Percentiles rank a stretch among this genome's conserved stretches.
phyloP scores from a whole-genome alignment of 352 stramenopile species.

The Lagenidium giganteum region DNA sequence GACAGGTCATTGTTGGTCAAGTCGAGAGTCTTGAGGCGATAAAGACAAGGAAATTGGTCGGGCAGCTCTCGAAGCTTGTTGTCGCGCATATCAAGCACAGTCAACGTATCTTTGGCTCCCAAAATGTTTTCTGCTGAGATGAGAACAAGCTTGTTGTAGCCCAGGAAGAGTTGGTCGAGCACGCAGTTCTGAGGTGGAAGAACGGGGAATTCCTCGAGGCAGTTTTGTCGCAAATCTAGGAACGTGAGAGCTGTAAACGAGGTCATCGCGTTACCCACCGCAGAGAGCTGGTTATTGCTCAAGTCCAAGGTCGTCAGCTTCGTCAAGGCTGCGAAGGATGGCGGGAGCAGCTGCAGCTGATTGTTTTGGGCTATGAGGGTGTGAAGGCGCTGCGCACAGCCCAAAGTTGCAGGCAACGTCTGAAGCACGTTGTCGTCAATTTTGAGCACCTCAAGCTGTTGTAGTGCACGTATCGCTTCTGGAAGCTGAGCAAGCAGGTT shows the following conservation, averaged over 20 bases:
- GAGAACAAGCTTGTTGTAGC: slow-evolving; percentile 50
- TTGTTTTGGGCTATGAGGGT: slow-evolving; percentile 62
- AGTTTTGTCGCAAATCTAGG: slow-evolving; percentile 75
- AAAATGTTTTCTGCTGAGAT: slow-evolving; percentile 44
- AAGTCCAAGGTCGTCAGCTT: slow-evolving; percentile 62
- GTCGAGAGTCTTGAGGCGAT: slow-evolving; percentile 76
- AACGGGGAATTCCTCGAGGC: slow-evolving; percentile 47
- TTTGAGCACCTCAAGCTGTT: slow-evolving; percentile 47
- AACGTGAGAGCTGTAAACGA: slow-evolving; percentile 36
- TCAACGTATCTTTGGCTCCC: slow-evolving; percentile 58
- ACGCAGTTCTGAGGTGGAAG: slow-evolving; percentile 30
- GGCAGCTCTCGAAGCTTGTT: slow-evolving; percentile 69
- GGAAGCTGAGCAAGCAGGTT: slow-evolving; percentile 64
- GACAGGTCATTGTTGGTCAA: slow-evolving; percentile 80
- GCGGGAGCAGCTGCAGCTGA: slow-evolving; percentile 40
- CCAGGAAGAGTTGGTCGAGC: slow-evolving; percentile 73
- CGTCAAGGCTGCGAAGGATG: slow-evolving; percentile 37
- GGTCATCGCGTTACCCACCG: slow-evolving; percentile 27
- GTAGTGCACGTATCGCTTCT: slow-evolving; percentile 33
- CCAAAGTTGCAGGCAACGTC: slow-evolving; percentile 41
- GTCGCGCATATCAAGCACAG: slow-evolving; percentile 70
- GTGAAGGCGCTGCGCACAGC: slow-evolving; percentile 35
- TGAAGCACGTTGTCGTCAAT: slow-evolving; percentile 62
- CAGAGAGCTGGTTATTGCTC: slow-evolving; percentile 61
- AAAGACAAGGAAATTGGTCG: slow-evolving; percentile 49